These are phyloP conservation scores for Elsinoe necatrix DNA, from an alignment of 2,329 filamentous ascomycete species.

Conservation along the genomic window DNA sequence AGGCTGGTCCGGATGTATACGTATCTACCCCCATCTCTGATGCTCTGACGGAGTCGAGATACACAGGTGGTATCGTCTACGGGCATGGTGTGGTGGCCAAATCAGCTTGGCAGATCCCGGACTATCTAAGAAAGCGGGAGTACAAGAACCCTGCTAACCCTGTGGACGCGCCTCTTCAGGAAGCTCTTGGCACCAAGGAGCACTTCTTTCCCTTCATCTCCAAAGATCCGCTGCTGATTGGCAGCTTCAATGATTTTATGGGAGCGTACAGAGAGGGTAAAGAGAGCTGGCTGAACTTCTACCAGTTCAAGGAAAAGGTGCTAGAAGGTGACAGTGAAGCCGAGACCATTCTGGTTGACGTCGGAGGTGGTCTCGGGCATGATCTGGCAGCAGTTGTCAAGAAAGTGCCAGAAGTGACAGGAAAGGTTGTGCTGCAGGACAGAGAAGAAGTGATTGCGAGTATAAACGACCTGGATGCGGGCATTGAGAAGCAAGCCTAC, in stretches of 20 bases:
- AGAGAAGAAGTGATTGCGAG: slow-evolving; percentile 7
- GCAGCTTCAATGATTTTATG: slow-evolving; percentile 32
- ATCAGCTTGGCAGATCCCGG: slow-evolving; percentile 16
- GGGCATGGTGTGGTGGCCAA: slow-evolving; percentile 15
- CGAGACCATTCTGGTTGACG: slow-evolving; percentile 22
- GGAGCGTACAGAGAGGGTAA: slow-evolving; percentile 32
- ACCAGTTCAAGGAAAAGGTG: not conserved
- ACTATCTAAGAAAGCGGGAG: slow-evolving; percentile 15
- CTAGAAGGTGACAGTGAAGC: not conserved
- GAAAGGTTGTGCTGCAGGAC: slow-evolving; percentile 16
- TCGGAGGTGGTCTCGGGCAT: slow-evolving; percentile 23
- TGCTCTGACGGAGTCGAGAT: slow-evolving; percentile 16
- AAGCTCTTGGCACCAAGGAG: slow-evolving; percentile 3
- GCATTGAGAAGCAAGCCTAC: slow-evolving; percentile 22
- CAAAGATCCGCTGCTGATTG: not conserved
- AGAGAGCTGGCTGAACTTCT: slow-evolving; percentile 30
- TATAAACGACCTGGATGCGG: slow-evolving; percentile 18
- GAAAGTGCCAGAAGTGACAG: slow-evolving; percentile 16
- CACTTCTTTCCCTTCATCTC: slow-evolving; percentile 15
- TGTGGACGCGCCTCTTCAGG: slow-evolving; percentile 14
- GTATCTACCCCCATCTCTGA: slow-evolving; percentile 14
- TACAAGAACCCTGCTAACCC: slow-evolving; percentile 18
- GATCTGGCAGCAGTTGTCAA: slow-evolving; percentile 21
- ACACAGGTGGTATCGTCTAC: slow-evolving; percentile 17
- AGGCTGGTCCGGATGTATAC: slow-evolving; percentile 17